These are phyloP conservation scores for Nemania serpens DNA, from an alignment of 2,329 filamentous ascomycete genomes.

Conservation along the genomic window DNA sequence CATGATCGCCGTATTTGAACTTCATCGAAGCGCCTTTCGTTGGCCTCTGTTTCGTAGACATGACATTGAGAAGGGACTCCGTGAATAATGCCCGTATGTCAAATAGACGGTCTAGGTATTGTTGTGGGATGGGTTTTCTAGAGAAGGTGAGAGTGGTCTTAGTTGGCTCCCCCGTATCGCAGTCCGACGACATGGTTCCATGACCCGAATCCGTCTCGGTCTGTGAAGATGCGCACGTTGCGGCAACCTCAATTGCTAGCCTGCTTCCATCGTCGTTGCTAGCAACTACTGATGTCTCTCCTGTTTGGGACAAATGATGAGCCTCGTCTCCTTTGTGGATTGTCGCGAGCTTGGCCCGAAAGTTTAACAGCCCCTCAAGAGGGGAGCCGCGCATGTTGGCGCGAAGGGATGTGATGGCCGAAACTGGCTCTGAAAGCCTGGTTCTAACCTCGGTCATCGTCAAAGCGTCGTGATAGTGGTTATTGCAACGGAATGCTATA, in stretches of 20 bases:
- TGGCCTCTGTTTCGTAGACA: conserved; percentile 11
- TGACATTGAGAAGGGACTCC: conserved; percentile 1
- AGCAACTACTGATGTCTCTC: too few relatives aligned
- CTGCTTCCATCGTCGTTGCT: background rate
- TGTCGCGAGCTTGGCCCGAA: too few relatives aligned
- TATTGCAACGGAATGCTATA: too few relatives aligned
- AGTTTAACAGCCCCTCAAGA: too few relatives aligned
- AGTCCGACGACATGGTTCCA: background rate
- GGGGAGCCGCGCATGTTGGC: too few relatives aligned
- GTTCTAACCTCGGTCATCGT: background rate
- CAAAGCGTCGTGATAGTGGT: background rate
- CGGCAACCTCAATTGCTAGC: background rate
- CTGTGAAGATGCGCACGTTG: background rate
- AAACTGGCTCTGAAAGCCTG: background rate
- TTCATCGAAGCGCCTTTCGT: conserved; percentile 12
- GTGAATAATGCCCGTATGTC: conserved; percentile 8
- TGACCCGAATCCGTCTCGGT: conserved; percentile 14
- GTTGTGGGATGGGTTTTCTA: conserved; percentile 3
- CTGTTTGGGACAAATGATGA: too few relatives aligned
- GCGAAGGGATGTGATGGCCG: background rate
- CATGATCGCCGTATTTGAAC: conserved; percentile 3
- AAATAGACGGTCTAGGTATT: conserved; percentile 4
- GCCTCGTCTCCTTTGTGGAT: too few relatives aligned
- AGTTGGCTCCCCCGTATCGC: background rate
- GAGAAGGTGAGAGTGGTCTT: background rate